phyloP scores from a whole-genome alignment of 345 rosid genomes.

The Eucalyptus cloeziana region DNA sequence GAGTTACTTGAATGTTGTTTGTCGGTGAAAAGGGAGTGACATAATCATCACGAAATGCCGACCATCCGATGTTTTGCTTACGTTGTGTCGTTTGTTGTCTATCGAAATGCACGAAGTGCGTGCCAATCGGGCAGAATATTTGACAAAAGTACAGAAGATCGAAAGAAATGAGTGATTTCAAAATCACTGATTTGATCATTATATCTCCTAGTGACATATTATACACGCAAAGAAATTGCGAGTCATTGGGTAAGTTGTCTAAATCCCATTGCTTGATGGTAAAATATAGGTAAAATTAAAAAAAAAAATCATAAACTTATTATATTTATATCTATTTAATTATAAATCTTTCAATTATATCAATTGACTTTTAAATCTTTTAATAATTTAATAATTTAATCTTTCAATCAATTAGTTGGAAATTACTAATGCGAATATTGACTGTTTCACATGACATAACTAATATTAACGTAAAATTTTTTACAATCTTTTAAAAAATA shows the following conservation, averaged over 20 bases:
- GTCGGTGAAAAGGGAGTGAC: not conserved
- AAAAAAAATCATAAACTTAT: no score
- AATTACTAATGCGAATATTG: no score
- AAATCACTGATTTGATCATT: not conserved
- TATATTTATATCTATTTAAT: no score
- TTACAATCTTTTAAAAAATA: no score
- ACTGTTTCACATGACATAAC: fast-evolving
- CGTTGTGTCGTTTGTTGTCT: not conserved
- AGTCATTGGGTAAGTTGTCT: not conserved
- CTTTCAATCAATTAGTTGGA: no score
- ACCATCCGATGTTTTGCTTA: not conserved
- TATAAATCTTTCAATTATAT: fast-evolving
- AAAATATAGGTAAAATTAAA: not conserved
- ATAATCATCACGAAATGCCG: not conserved
- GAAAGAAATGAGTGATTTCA: not conserved
- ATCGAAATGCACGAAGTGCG: not conserved
- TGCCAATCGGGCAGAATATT: not conserved
- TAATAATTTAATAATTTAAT: no score
- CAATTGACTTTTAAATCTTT: not conserved
- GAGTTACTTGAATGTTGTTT: not conserved
- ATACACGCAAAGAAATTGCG: not conserved
- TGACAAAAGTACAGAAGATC: not conserved
- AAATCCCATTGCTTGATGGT: not conserved
- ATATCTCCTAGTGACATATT: not conserved
- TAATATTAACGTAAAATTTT: fast-evolving